Conservation (phyloP, 2,329 filamentous ascomycete species). For the Celoporthe dispersa region DNA sequence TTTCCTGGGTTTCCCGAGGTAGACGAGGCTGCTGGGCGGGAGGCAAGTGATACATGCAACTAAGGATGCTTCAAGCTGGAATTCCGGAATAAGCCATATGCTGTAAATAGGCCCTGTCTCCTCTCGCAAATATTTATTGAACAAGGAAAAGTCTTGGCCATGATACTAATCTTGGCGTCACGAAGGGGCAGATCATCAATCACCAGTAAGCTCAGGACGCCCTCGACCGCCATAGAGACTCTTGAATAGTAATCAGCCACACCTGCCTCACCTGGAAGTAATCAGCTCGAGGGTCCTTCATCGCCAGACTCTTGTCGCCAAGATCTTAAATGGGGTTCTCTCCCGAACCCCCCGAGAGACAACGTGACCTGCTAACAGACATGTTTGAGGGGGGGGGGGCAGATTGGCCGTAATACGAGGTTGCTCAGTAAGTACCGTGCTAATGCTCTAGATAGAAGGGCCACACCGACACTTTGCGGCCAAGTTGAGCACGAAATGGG, state of each 20-base stretch:
- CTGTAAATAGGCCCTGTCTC: background rate
- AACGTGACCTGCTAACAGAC: background rate
- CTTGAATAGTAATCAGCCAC: background rate
- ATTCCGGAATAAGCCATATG: background rate
- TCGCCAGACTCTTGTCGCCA: background rate
- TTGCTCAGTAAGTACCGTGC: background rate
- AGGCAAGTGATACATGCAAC: background rate
- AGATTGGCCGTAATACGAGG: background rate
- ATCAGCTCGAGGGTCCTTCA: background rate
- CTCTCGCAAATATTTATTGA: background rate
- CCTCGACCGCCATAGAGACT: too few relatives aligned
- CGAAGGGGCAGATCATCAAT: background rate
- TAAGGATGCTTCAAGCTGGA: background rate
- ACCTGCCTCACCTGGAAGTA: background rate
- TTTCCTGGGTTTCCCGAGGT: background rate
- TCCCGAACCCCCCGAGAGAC: background rate
- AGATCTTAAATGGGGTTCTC: background rate
- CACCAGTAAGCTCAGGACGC: background rate
- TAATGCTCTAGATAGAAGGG: background rate
- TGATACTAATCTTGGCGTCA: background rate
- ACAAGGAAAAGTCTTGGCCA: background rate
- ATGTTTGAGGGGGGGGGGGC: background rate
- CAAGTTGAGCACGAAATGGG: background rate
- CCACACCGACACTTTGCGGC: background rate
- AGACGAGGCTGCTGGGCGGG: background rate